phyloP scores from a whole-genome alignment of 2,329 filamentous ascomycete species.

The Alternaria ventricosa region DNA sequence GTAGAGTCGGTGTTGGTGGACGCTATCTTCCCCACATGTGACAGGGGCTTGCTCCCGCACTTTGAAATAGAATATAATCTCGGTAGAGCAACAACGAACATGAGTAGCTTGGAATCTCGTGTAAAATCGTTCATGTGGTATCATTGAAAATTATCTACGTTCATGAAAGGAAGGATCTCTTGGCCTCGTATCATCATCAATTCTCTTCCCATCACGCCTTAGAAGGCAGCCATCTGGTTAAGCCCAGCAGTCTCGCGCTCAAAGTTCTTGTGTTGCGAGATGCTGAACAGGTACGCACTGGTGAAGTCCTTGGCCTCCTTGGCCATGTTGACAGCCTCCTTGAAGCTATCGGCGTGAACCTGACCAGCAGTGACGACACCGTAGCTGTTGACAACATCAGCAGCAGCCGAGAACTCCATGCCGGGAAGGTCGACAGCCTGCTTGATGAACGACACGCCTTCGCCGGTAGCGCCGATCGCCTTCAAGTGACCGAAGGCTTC shows the following conservation, averaged over 20 bases:
- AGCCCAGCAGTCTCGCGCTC: conserved; percentile 76
- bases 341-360: conserved; percentile 63
- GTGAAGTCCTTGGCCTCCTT: conserved; percentile 74
- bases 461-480: conserved; percentile 76
- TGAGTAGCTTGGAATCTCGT: background rate
- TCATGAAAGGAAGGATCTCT: background rate
- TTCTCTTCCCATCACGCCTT: conserved; percentile 26
- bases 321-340: conserved; percentile 66
- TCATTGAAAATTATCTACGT: conserved; percentile 2
- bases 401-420: conserved; percentile 57
- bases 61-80: background rate
- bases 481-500: conserved; percentile 86
- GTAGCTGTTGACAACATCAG: conserved; percentile 69
- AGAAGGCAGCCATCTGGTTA: conserved; percentile 71
- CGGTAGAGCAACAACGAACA: background rate
- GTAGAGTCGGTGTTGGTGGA: background rate
- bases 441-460: conserved; percentile 70
- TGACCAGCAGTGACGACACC: conserved; percentile 74
- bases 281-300: conserved; percentile 71
- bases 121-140: background rate
- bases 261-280: conserved; percentile 77
- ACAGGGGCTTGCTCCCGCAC: too few species aligned
- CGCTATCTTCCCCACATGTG: too few species aligned
- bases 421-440: conserved; percentile 55
- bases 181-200: background rate